Evolutionary conservation across 768 basidiomycete species (phyloP).

Genomic region (Pisolithus microcarpus): DNA sequence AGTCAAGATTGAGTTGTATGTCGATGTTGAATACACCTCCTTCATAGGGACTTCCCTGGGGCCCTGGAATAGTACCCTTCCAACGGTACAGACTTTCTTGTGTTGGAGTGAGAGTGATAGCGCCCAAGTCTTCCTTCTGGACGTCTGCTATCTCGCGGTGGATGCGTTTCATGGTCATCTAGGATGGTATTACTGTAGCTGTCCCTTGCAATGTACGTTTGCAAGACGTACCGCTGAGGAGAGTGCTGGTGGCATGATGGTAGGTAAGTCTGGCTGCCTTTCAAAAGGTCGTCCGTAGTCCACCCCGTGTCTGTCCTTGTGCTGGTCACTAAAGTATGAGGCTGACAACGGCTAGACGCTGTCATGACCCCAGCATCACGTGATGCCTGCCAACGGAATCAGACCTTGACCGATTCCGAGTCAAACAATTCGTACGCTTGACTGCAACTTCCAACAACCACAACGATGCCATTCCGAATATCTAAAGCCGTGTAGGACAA

Average conservation of each 20-base stretch:
- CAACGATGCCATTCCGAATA: slow-evolving; percentile 55
- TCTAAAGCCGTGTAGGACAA: slow-evolving; percentile 18
- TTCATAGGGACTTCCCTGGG: slow-evolving; percentile 77
- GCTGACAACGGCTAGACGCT: no score
- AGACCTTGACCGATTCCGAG: neutral
- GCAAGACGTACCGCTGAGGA: slow-evolving; percentile 18
- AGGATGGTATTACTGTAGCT: slow-evolving; percentile 5
- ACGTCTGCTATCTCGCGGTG: slow-evolving; percentile 75
- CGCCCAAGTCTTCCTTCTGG: slow-evolving; percentile 75
- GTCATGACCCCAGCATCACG: neutral
- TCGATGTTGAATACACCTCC: slow-evolving; percentile 69
- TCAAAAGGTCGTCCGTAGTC: slow-evolving; percentile 10
- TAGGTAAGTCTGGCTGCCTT: neutral
- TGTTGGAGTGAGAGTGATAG: slow-evolving; percentile 59
- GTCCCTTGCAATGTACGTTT: neutral
- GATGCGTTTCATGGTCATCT: slow-evolving; percentile 76
- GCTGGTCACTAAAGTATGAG: no score
- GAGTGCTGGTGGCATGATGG: slow-evolving; percentile 19
- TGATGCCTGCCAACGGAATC: neutral
- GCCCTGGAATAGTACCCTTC: slow-evolving; percentile 75
- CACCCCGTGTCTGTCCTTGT: no score
- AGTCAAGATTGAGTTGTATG: slow-evolving; percentile 61
- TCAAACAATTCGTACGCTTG: neutral
- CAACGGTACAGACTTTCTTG: slow-evolving; percentile 64
- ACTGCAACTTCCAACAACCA: neutral